phyloP scores from a whole-genome alignment of 345 rosid species.

The Rhizophora apiculata region DNA sequence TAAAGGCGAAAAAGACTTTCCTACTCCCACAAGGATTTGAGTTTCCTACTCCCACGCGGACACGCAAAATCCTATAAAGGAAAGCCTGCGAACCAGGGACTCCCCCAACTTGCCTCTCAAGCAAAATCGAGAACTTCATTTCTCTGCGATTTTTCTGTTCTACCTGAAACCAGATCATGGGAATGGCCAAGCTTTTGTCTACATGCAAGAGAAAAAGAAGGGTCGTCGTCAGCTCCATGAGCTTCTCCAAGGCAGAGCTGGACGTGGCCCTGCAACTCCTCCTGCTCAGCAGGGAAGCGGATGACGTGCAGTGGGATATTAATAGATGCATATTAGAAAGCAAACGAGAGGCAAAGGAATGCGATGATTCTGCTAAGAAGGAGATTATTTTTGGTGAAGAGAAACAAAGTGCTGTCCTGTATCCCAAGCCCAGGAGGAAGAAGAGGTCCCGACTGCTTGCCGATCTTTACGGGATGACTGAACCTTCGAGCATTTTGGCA shows the following conservation, averaged over 20 bases:
- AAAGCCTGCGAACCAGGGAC: no score
- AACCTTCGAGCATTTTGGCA: background rate
- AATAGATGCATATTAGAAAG: background rate
- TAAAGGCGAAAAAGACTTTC: no score
- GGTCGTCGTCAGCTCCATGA: no score
- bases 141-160: no score
- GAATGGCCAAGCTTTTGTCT: no score
- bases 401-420: background rate
- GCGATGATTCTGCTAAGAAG: background rate
- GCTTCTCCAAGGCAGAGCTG: background rate
- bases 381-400: background rate
- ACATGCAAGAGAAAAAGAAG: no score
- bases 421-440: background rate
- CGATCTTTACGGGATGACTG: background rate
- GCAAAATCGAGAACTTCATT: no score
- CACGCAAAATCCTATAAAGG: no score
- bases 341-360: background rate
- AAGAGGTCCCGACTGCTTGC: background rate
- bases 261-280: background rate
- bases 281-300: background rate
- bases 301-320: background rate
- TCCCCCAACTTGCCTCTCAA: no score
- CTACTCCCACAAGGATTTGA: no score
- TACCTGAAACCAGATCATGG: no score
- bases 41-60: no score